Conservation (phyloP, 2,329 filamentous ascomycete genomes). For the Pseudofabraea citricarpa region DNA sequence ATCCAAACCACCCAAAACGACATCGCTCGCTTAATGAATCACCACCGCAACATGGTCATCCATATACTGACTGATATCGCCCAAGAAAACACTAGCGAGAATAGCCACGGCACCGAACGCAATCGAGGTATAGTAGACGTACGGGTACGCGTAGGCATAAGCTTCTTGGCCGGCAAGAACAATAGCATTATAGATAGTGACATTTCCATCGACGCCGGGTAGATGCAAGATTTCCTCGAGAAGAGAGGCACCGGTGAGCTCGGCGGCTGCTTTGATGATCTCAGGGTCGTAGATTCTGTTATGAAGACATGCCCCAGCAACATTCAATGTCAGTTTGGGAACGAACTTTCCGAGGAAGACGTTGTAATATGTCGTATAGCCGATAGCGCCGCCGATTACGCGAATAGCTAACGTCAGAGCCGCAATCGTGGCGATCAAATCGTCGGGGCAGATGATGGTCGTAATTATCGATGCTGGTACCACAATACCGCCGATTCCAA, state of each 20-base stretch:
- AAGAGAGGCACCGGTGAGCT: slow-evolving; percentile 47
- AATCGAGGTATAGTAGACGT: slow-evolving; percentile 58
- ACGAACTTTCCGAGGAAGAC: slow-evolving; percentile 41
- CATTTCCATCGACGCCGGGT: slow-evolving; percentile 47
- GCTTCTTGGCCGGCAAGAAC: slow-evolving; percentile 50
- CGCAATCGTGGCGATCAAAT: slow-evolving; percentile 65
- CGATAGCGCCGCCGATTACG: slow-evolving; percentile 62
- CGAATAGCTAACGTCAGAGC: slow-evolving; percentile 66
- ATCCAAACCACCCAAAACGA: background rate
- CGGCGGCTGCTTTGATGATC: slow-evolving; percentile 44
- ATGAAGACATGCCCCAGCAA: slow-evolving; percentile 10
- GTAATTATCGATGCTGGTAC: slow-evolving; percentile 64
- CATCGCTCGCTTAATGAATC: slow-evolving; percentile 14
- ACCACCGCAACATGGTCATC: slow-evolving; percentile 51
- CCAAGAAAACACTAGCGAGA: slow-evolving; percentile 52
- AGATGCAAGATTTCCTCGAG: slow-evolving; percentile 41
- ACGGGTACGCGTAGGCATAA: slow-evolving; percentile 54
- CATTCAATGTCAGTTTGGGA: slow-evolving; percentile 21
- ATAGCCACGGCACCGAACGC: slow-evolving; percentile 54
- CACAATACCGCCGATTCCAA: slow-evolving; percentile 64
- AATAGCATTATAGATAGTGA: slow-evolving; percentile 45
- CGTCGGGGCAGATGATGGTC: slow-evolving; percentile 65
- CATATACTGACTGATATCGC: slow-evolving; percentile 54
- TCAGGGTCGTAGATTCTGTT: slow-evolving; percentile 26
- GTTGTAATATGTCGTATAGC: slow-evolving; percentile 55